phyloP scores from a whole-genome alignment of 176 grass and related monocot species.

The Bromus sterilis region DNA sequence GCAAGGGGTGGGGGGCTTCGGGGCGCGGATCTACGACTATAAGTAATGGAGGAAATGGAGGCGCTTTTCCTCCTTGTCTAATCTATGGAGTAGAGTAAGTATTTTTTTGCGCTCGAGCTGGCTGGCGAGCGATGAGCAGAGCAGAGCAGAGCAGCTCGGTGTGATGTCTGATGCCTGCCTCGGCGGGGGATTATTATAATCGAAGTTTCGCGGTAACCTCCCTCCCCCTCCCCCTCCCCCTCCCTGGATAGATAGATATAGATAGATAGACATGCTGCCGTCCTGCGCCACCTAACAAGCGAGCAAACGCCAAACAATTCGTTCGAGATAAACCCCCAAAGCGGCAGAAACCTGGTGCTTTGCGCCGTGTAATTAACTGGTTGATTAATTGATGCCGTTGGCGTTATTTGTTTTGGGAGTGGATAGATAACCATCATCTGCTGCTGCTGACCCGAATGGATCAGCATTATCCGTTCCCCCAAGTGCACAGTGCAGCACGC shows the following conservation, averaged over 20 bases:
- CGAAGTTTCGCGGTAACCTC: background rate
- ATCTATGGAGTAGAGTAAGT: background rate
- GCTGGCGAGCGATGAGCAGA: too few species aligned
- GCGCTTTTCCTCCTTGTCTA: background rate
- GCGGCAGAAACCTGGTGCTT: too few species aligned
- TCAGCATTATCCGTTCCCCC: too few species aligned
- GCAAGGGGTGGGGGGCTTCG: background rate
- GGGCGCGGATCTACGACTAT: conserved; percentile 11
- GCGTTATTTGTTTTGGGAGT: too few species aligned
- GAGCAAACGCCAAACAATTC: background rate
- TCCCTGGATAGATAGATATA: background rate
- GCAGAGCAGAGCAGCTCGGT: background rate
- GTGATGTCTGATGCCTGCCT: background rate
- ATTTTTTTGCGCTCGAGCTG: background rate
- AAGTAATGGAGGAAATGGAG: background rate
- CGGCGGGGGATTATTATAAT: conserved; percentile 4
- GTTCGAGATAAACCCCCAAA: background rate
- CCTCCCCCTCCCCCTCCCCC: too few species aligned
- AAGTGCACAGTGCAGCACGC: too few species aligned
- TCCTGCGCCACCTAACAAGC: background rate
- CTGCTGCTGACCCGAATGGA: too few species aligned
- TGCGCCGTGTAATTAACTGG: too few species aligned
- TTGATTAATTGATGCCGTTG: too few species aligned
- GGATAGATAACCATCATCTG: too few species aligned
- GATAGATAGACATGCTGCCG: too few species aligned